A percentile compares a stretch with the other conserved stretches of the same genome.
phyloP scores from a whole-genome alignment of 768 basidiomycete species.

The Tulasnella sp. region DNA sequence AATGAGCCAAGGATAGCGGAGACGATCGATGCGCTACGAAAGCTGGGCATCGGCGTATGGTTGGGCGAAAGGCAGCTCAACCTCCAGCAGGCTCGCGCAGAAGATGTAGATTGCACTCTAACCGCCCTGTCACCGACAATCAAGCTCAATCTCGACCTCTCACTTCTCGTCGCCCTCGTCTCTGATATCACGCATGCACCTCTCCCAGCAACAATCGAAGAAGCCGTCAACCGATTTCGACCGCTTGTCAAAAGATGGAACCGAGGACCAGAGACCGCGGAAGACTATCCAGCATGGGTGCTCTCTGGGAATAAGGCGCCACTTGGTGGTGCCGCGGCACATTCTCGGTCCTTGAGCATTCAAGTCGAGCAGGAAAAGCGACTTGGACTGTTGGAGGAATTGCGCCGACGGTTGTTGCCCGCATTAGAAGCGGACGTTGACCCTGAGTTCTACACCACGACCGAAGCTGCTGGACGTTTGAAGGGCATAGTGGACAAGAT shows the following conservation, averaged over 20 bases:
- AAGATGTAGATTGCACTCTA: slow-evolving; percentile 1
- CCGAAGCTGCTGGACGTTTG: slow-evolving; percentile 62
- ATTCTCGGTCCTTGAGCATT: slow-evolving; percentile 57
- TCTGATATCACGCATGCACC: slow-evolving; percentile 71
- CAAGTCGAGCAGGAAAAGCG: slow-evolving; percentile 71
- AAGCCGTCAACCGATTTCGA: slow-evolving; percentile 54
- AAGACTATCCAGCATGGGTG: not conserved
- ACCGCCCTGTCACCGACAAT: slow-evolving; percentile 37
- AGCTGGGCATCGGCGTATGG: slow-evolving; percentile 56
- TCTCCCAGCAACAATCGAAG: slow-evolving; percentile 46
- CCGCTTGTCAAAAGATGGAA: slow-evolving; percentile 50
- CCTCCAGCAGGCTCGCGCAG: slow-evolving; percentile 23
- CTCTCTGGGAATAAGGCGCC: slow-evolving; percentile 7
- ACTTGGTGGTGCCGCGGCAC: slow-evolving; percentile 29
- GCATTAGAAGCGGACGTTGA: not conserved
- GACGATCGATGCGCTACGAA: slow-evolving; percentile 45
- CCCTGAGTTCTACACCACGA: slow-evolving; percentile 68
- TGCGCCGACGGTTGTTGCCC: slow-evolving; percentile 35
- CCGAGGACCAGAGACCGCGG: slow-evolving; percentile 22
- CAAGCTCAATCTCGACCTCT: slow-evolving; percentile 71
- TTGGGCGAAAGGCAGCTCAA: slow-evolving; percentile 40
- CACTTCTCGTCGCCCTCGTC: slow-evolving; percentile 71
- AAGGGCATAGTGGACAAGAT: slow-evolving; percentile 72
- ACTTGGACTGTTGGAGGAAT: slow-evolving; percentile 49
- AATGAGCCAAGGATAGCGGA: slow-evolving; percentile 46